Evolutionary conservation across 2,329 filamentous ascomycete genomes (phyloP).

Genomic region (Taxawa tesnikishii): DNA sequence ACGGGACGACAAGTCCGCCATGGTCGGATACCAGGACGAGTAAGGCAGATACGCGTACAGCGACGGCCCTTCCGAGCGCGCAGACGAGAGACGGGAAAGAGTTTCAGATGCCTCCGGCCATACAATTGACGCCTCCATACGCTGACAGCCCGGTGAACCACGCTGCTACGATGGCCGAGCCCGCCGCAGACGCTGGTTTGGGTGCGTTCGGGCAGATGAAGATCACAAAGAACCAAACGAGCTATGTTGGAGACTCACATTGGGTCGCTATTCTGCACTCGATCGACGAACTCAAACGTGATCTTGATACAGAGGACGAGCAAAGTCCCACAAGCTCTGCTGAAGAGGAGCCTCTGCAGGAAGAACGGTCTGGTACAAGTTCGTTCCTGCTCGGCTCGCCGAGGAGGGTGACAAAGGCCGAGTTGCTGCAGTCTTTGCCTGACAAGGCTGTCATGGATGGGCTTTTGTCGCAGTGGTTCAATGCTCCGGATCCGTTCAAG

Average conservation of each 20-base stretch:
- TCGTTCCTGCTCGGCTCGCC: slow-evolving; percentile 6
- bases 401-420: slow-evolving; percentile 13
- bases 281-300: slow-evolving; percentile 21
- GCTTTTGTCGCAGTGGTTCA: slow-evolving; percentile 21
- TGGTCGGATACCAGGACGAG: slow-evolving; percentile 8
- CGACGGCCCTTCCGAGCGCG: too few relatives aligned
- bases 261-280: slow-evolving; percentile 72
- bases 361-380: neutral
- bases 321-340: slow-evolving; percentile 1
- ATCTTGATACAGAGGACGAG: slow-evolving; percentile 13
- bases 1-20: slow-evolving; percentile 2
- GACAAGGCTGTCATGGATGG: slow-evolving; percentile 18
- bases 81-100: neutral
- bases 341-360: slow-evolving; percentile 6
- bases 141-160: neutral
- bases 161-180: slow-evolving; percentile 19
- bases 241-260: slow-evolving; percentile 73
- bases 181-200: slow-evolving; percentile 29
- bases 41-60: neutral
- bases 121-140: neutral
- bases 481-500: slow-evolving; percentile 20
- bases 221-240: slow-evolving; percentile 60
- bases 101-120: neutral
- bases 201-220: slow-evolving; percentile 73
- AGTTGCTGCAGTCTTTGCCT: slow-evolving; percentile 20